Evolutionary conservation across 1,139 yeast species (phyloP).

Genomic region (Saccharomyces hybrid): DNA sequence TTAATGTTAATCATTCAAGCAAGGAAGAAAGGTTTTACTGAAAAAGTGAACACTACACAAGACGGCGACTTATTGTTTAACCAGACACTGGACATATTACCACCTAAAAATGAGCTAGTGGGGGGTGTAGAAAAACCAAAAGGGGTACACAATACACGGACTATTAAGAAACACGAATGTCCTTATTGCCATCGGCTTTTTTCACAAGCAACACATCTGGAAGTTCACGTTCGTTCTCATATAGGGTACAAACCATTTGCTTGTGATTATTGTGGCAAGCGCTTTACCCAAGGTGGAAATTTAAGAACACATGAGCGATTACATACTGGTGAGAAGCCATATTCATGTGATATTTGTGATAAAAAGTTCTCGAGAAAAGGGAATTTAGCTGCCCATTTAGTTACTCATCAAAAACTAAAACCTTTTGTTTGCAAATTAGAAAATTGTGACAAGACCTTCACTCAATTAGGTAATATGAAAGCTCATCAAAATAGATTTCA

Average conservation of each 20-base stretch:
- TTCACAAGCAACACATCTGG: slow-evolving; percentile 69
- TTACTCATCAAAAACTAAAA: slow-evolving; percentile 72
- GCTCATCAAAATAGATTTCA: slow-evolving; percentile 92
- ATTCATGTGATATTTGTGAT: slow-evolving; percentile 66
- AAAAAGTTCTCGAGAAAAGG: slow-evolving; percentile 83
- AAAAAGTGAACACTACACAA: slow-evolving; percentile 50
- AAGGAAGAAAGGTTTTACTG: slow-evolving; percentile 64
- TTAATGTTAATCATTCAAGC: slow-evolving; percentile 87
- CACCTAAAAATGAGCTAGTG: slow-evolving; percentile 58
- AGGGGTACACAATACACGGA: slow-evolving; percentile 24
- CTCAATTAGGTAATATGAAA: slow-evolving; percentile 87
- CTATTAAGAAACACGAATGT: slow-evolving; percentile 56
- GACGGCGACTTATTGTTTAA: slow-evolving; percentile 42
- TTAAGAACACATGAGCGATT: slow-evolving; percentile 77
- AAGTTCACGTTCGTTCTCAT: slow-evolving; percentile 71
- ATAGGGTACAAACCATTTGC: slow-evolving; percentile 73
- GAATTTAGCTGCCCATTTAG: slow-evolving; percentile 75
- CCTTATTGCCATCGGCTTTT: slow-evolving; percentile 62
- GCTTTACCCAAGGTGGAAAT: slow-evolving; percentile 90
- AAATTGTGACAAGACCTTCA: slow-evolving; percentile 74
- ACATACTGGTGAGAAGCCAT: slow-evolving; percentile 91
- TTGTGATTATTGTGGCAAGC: slow-evolving; percentile 70
- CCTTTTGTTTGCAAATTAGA: slow-evolving; percentile 79
- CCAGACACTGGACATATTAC: slow-evolving; percentile 36
- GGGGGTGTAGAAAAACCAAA: slow-evolving; percentile 77